Conservation (phyloP, 495 filamentous ascomycete species). For the Penicillium pulvis region DNA sequence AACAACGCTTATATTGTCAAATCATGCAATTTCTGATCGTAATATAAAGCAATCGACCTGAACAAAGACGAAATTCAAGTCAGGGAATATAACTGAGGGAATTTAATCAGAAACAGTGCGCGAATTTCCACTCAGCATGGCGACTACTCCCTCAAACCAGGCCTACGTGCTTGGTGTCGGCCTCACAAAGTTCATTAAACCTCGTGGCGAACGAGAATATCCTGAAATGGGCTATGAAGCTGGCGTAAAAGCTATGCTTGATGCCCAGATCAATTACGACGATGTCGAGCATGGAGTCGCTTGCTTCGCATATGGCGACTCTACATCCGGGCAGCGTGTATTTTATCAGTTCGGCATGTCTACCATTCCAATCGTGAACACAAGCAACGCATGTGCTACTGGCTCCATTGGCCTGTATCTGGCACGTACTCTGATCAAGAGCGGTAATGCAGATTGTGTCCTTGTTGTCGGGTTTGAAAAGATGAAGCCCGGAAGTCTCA, state of each 20-base stretch:
- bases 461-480: background rate
- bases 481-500: background rate
- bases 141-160: too few species aligned
- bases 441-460: background rate
- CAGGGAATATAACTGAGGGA: too few species aligned
- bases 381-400: background rate
- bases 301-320: background rate
- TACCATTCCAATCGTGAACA: background rate
- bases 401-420: background rate
- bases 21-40: too few species aligned
- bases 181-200: too few species aligned
- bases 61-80: too few species aligned
- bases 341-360: background rate
- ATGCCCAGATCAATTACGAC: background rate
- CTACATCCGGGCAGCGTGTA: background rate
- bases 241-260: background rate
- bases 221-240: too few species aligned
- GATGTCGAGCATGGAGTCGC: background rate
- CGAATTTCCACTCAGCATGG: too few species aligned
- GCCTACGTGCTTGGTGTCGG: too few species aligned
- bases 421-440: background rate
- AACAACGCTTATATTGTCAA: too few species aligned
- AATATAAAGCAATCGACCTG: too few species aligned
- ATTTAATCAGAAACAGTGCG: too few species aligned
- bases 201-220: too few species aligned